Conservation (phyloP, 345 rosid genomes). For the Pistacia vera region DNA sequence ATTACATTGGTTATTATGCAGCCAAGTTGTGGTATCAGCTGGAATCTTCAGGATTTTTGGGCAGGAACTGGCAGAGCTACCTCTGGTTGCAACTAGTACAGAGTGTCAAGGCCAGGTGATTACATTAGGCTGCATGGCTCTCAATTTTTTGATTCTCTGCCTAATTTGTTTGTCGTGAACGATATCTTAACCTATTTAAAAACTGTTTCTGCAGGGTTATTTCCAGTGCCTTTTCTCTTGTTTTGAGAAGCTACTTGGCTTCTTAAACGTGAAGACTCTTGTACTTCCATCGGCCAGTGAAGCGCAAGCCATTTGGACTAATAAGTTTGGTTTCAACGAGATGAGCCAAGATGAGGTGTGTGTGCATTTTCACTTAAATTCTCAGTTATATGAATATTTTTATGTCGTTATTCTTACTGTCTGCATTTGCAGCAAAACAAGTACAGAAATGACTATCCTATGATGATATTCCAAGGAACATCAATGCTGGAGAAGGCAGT, state of each 20-base stretch:
- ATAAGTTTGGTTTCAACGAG: constrained; percentile 72
- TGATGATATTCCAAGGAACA: constrained; percentile 87
- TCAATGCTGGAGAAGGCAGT: constrained; percentile 75
- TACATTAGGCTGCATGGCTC: not conserved
- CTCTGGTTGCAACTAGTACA: constrained; percentile 78
- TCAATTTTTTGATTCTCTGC: not conserved
- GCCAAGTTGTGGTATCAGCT: constrained; percentile 76
- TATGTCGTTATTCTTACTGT: not conserved
- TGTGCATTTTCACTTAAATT: not conserved
- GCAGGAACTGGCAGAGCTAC: constrained; percentile 87
- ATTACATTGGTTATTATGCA: constrained; percentile 35
- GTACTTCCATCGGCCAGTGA: constrained; percentile 92
- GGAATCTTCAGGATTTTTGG: constrained; percentile 85
- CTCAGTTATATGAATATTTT: not conserved
- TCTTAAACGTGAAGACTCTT: constrained; percentile 62
- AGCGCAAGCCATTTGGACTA: constrained; percentile 90
- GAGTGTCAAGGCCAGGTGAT: constrained; percentile 74
- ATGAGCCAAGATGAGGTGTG: constrained; percentile 65
- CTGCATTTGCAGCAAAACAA: constrained; percentile 37
- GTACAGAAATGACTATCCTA: constrained; percentile 57
- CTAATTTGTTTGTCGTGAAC: not conserved
- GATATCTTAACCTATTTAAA: not conserved
- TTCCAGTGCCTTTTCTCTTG: constrained; percentile 79
- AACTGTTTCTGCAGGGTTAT: constrained; percentile 63
- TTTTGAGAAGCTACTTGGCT: constrained; percentile 68